Base-by-base conservation (phyloP, 2,329 filamentous ascomycete genomes). In the Whalleya microplaca region DNA sequence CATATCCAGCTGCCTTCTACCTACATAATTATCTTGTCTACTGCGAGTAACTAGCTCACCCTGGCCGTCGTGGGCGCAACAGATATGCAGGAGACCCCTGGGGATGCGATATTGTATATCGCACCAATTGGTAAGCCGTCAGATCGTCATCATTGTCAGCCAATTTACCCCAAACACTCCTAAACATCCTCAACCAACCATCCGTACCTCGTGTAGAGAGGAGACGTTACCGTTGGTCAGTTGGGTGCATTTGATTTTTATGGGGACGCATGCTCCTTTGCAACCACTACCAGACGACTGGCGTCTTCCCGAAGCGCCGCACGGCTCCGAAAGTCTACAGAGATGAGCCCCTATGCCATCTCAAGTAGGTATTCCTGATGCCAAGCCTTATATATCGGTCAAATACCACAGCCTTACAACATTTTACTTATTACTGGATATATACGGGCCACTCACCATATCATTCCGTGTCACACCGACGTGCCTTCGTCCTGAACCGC, bases 51-150 rank as follows among this genome's bases (percentile, higher is more conserved):
- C 51, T 54, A 46, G 59, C 56, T 55, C 21, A 55, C 51, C 59
- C 61, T 59, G 64, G 54, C 66, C 62, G 71, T 64, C 65, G 77
- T 77, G 75, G 76, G 75, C 66, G 67, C 69, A 62, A 66, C 68
- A 68, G 66, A 66, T 68, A 75, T 76, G 75, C 77, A 76, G 70
- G 57, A 55, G 42, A 76, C 73, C 75, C 77, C 75, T 75, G 76
- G 70, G 71, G 75, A 76, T 73, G 74, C 73, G 64, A 73, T 75
- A 59, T 78, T 76, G 60, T 81, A 78, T 73, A 76, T 84, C 64
- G 76, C 74, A 66, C 82, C 82, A 72, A 81, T 84, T 73, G 82
- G 82, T 84, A 73, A 80, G 82, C 75, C 58, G 62, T 66, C 64
- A 66, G 50, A 52, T 62, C 67, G 58, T 65, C 66, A 27, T 20